phyloP scores from a whole-genome alignment of 2,329 filamentous ascomycete genomes.

The Arthrobotrys sphaeroides region DNA sequence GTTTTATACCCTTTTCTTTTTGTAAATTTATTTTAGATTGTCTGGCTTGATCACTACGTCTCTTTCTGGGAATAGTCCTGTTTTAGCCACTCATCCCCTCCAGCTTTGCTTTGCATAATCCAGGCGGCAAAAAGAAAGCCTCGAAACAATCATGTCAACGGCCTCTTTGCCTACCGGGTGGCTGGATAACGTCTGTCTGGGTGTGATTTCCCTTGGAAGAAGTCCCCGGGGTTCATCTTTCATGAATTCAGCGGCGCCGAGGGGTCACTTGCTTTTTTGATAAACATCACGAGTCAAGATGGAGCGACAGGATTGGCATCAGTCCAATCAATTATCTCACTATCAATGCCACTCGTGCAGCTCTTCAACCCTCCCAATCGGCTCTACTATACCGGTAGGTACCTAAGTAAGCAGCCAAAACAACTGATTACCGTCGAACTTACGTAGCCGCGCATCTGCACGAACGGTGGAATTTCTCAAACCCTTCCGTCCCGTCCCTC shows the following conservation, averaged over 20 bases:
- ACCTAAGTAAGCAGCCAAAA: too few species aligned
- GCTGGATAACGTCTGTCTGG: too few species aligned
- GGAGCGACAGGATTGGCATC: conserved; percentile 27
- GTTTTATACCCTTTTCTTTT: background rate
- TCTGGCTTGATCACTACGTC: background rate
- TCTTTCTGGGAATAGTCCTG: background rate
- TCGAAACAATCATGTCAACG: background rate
- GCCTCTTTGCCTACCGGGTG: background rate
- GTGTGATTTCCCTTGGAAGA: background rate
- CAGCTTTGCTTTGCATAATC: background rate
- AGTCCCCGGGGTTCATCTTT: background rate
- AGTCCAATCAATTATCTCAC: background rate
- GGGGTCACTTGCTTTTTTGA: background rate
- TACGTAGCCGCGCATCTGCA: too few species aligned
- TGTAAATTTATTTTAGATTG: too few species aligned
- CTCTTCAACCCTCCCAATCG: background rate
- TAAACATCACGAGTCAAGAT: conserved; percentile 20
- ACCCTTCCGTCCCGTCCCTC: background rate
- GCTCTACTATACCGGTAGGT: conserved; percentile 11
- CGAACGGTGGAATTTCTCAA: background rate
- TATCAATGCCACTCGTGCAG: background rate
- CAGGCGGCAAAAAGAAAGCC: background rate
- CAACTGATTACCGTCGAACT: too few species aligned
- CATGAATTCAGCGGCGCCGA: background rate
- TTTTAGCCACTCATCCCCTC: conserved; percentile 1